Evolutionary conservation across 805 yeast genomes (phyloP).

Genomic region (Saturnispora saitoi): DNA sequence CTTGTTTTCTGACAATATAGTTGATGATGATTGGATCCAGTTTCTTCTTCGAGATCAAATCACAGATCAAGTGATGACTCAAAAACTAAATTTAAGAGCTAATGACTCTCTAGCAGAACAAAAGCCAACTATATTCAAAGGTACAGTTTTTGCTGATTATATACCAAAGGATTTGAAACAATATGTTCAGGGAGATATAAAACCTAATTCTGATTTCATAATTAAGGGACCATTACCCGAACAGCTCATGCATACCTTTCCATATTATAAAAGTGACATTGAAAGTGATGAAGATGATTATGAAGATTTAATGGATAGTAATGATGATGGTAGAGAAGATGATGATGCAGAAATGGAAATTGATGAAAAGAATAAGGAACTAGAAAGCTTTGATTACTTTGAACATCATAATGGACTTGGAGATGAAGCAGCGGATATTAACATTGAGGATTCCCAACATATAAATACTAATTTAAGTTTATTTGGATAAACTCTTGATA

Average conservation of each 20-base stretch:
- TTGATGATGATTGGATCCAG: slow-evolving; percentile 30
- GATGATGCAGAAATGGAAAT: background rate
- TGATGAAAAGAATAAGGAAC: background rate
- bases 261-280: slow-evolving; percentile 25
- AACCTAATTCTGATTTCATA: slow-evolving; percentile 23
- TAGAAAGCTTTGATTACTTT: slow-evolving; percentile 18
- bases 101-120: slow-evolving; percentile 8
- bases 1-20: slow-evolving; percentile 11
- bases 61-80: slow-evolving; percentile 8
- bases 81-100: slow-evolving; percentile 1
- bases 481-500: slow-evolving; percentile 10
- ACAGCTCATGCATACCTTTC: slow-evolving; percentile 23
- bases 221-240: slow-evolving; percentile 31
- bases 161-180: slow-evolving; percentile 23
- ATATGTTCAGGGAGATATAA: slow-evolving; percentile 12
- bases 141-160: slow-evolving; percentile 21
- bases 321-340: background rate
- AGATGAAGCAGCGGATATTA: slow-evolving; percentile 7
- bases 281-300: slow-evolving; percentile 13
- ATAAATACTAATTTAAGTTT: slow-evolving; percentile 13
- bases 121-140: slow-evolving; percentile 19
- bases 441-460: background rate
- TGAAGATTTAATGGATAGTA: background rate
- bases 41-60: slow-evolving; percentile 23
- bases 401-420: slow-evolving; percentile 17